Base-by-base conservation (phyloP, 1,139 yeast species). In the Hyphopichia wangnamkhiaoensis region DNA sequence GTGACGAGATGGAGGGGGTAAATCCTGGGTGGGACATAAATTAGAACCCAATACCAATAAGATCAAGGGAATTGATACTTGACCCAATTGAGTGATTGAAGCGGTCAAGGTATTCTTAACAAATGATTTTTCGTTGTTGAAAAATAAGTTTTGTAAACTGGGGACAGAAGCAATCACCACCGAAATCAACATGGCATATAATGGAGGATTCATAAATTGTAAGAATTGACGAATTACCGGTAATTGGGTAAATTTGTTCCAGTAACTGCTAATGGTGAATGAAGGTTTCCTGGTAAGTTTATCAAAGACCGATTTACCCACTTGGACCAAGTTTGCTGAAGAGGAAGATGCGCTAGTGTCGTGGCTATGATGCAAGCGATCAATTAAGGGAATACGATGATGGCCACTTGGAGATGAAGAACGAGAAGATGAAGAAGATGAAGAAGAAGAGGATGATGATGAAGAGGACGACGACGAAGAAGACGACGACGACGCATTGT, bases 101-200 rank as follows among this genome's bases (percentile, higher is more conserved):
- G 77, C 75, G 2, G 96, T 79, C 35, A 91, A 55, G 0, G 98
- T 91, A 49, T 84, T 82, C 53, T 84, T 82, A 21, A 89, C 59
- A 55, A 93, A 90, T 2, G 63, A 49, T 3, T 55, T 54, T 12
- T 57, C 63, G 17, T 63, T 55, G 38, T 77, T 79, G 61, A 84
- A 91, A 47, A 91, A 77, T 40, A 77, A 74, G 35, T 71, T 65
- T 54, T 88, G 88, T 21, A 91, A 58, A 2, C 74, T 67, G 3
- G 95, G 89, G 14, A 88, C 71, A 1, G 94, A 79, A 1, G 98
- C 98, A 39, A 93, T 91, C 19, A 87, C 46, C 15, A 93, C 81
- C 8, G 97, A 83, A 1, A 84, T 63, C 19, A 88, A 61, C 98
- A 93, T 93, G 10, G 98, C 84, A 74, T 90, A 93, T 46, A 93